A percentile compares a stretch with the other conserved stretches of the same genome.
These are phyloP conservation scores for Cucurbita argyrosperma DNA, from an alignment of 306 rosid genomes.

Conservation along the genomic window DNA sequence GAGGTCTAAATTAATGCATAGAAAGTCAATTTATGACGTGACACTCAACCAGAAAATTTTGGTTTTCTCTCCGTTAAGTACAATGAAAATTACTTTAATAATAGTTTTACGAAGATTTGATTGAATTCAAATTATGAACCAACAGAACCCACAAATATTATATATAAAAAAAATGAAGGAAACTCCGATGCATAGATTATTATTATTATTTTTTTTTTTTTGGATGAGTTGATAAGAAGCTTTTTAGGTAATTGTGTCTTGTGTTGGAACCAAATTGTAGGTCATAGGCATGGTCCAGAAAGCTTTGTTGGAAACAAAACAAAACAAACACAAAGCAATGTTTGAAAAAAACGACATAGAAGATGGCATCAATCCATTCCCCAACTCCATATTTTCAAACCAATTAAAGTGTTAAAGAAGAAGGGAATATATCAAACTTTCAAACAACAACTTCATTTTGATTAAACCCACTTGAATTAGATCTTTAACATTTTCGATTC, in stretches of 20 bases:
- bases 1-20: no score
- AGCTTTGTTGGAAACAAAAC: background rate
- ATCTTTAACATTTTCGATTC: background rate
- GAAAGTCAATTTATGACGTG: no score
- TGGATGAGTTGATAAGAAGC: background rate
- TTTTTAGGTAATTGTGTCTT: background rate
- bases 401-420: background rate
- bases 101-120: background rate
- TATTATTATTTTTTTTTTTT: no score
- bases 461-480: background rate
- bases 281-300: background rate
- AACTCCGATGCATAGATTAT: background rate
- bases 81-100: no score
- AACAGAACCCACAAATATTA: background rate
- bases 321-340: background rate
- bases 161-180: no score
- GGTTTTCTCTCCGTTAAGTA: no score
- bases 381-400: background rate
- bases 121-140: no score
- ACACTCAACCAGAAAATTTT: no score
- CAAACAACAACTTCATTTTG: background rate
- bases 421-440: background rate
- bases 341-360: background rate
- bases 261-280: background rate
- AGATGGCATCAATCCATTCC: background rate